These are phyloP conservation scores for Colletotrichum tabaci DNA, from an alignment of 2,329 filamentous ascomycete species.

Conservation along the genomic window DNA sequence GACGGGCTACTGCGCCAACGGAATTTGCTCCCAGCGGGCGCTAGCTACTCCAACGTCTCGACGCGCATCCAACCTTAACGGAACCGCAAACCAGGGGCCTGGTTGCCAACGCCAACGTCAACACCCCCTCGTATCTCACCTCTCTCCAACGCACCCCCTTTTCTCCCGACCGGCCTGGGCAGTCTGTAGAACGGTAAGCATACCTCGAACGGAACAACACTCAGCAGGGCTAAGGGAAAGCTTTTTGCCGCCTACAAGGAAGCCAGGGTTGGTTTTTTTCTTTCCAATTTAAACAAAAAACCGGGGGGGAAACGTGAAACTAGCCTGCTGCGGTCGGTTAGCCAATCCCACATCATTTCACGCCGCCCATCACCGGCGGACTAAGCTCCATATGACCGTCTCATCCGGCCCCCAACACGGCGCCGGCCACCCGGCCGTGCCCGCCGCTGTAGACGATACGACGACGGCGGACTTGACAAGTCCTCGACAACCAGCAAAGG, in stretches of 20 bases:
- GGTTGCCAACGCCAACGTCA: background rate
- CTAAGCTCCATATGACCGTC: constrained; percentile 13
- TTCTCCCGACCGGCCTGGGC: background rate
- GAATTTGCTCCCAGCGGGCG: constrained; percentile 11
- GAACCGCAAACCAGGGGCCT: constrained; percentile 35
- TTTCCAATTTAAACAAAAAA: background rate
- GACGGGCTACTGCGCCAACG: constrained; percentile 2
- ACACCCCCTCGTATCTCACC: constrained; percentile 2
- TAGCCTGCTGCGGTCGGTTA: background rate
- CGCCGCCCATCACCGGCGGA: background rate
- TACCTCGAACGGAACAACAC: background rate
- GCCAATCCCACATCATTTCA: background rate
- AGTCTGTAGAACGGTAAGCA: background rate
- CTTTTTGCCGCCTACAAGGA: background rate
- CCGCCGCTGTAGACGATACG: constrained; percentile 12
- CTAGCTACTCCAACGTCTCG: constrained; percentile 25
- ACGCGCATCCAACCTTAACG: constrained; percentile 34
- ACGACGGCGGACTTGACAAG: background rate
- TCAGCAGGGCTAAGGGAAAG: background rate
- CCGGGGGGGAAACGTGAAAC: too few species aligned
- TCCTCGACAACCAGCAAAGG: background rate
- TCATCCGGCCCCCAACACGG: constrained; percentile 34
- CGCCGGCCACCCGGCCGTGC: constrained; percentile 25
- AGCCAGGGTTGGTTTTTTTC: background rate
- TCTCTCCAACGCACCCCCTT: background rate